Evolutionary conservation across 1,284 basidiomycete genomes (phyloP), one percentile per base, ranked within the genome.

Genomic region (Phlebopus sp.): DNA sequence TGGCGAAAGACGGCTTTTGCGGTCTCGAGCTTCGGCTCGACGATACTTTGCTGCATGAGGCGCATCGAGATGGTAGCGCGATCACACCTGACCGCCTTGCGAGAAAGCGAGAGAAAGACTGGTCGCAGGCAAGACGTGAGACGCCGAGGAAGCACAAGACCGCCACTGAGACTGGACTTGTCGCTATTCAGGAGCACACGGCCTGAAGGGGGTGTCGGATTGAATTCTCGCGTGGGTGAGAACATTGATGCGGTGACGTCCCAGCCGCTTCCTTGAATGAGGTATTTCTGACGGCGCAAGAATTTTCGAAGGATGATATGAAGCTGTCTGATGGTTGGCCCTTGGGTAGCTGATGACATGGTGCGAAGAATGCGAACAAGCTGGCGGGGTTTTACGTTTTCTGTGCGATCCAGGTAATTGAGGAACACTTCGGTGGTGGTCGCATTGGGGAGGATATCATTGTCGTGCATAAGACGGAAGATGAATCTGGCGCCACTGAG

Each of bases 21-120:
- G 13, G 72, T 63, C 21, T 71, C 69, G 50, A 81, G 61, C 54
- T 86, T 76, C 37, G 68, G 60, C 46, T 74, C 73, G 41, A 76
- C 63, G 13, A 80, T 69, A 5, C 73, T 78, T 50, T 86, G 80
- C 47, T 81, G 77, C 53, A 73, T 70, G 50, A 90, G 78, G 42
- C 84, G 81, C 50, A 86, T 63, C 5, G 76, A 77, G 42, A 81
- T 66, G 45, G 79, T 77, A 19, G 74, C 73, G 29, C 72, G 67
- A 59, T 89, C 82, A 49, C 74, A 75, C 53, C 73, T 74, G 37
- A 83, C 64, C 30, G 70, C 67, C 29, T 77, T 75, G 8, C 60
- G 63, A 18, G 58, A 53, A 29, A 90, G 65, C 4, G 76, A 74
- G 32, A 71, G 64, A 5, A 81, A 30, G 39, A 81, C 60, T n/a